These are phyloP conservation scores for Thielaviopsis punctulata DNA, from an alignment of 2,329 filamentous ascomycete genomes.

Conservation along the genomic window DNA sequence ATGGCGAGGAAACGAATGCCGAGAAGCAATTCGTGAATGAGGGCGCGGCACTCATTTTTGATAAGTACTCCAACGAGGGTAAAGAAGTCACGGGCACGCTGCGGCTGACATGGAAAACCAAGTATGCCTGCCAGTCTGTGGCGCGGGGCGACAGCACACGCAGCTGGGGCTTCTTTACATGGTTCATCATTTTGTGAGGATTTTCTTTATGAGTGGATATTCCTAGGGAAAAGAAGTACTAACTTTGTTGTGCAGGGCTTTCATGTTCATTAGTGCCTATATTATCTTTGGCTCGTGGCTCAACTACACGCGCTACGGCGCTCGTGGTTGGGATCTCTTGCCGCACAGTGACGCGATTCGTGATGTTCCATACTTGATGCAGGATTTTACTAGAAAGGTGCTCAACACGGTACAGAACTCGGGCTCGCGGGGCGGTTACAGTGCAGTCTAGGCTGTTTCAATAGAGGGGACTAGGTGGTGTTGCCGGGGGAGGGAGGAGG, in stretches of 20 bases:
- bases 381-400: slow-evolving; percentile 69
- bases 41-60: slow-evolving; percentile 52
- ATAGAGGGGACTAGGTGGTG: not conserved
- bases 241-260: slow-evolving; percentile 39
- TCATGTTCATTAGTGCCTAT: slow-evolving; percentile 72
- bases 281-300: slow-evolving; percentile 97
- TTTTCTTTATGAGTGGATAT: not conserved
- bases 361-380: slow-evolving; percentile 79
- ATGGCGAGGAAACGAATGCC: slow-evolving; percentile 19
- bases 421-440: slow-evolving; percentile 79
- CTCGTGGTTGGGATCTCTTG: slow-evolving; percentile 83
- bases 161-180: slow-evolving; percentile 93
- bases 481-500: not conserved
- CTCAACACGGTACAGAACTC: slow-evolving; percentile 71
- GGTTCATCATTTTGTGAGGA: slow-evolving; percentile 82
- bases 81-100: slow-evolving; percentile 44
- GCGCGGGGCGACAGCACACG: slow-evolving; percentile 28
- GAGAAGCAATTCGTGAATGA: slow-evolving; percentile 37
- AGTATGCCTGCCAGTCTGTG: slow-evolving; percentile 59
- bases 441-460: slow-evolving; percentile 49
- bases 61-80: slow-evolving; percentile 48
- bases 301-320: slow-evolving; percentile 94
- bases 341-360: slow-evolving; percentile 85
- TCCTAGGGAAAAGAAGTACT: slow-evolving; percentile 14
- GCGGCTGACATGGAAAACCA: slow-evolving; percentile 69